Conservation (phyloP, 2,329 filamentous ascomycete genomes). For the Bipolaris zeicola region DNA sequence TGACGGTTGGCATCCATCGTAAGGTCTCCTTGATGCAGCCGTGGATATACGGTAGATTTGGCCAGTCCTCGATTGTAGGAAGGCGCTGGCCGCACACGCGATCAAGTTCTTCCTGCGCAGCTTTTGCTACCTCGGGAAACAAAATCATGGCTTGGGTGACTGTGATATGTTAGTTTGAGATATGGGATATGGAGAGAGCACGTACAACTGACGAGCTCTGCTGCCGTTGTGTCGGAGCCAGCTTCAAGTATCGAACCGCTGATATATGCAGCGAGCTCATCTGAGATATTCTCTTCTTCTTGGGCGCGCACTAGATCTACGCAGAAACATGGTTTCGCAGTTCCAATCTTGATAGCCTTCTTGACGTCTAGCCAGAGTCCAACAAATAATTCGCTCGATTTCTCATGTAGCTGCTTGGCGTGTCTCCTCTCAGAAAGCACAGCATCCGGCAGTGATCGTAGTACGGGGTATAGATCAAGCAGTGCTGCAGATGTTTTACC, state of each 20-base stretch:
- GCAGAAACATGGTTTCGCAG: constrained; percentile 30
- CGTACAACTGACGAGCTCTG: constrained; percentile 29
- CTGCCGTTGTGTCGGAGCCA: constrained; percentile 38
- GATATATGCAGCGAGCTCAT: constrained; percentile 30
- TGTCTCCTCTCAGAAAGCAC: constrained; percentile 45
- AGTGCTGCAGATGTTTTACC: constrained; percentile 52
- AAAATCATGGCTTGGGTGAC: constrained; percentile 36
- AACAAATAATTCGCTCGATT: constrained; percentile 47
- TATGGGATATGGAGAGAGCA: neutral
- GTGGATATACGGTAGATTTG: constrained; percentile 33
- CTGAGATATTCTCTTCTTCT: constrained; percentile 26
- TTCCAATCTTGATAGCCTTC: constrained; percentile 19
- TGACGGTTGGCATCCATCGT: constrained; percentile 39
- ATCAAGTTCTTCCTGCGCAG: constrained; percentile 38
- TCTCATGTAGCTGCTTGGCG: constrained; percentile 51
- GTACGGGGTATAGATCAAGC: constrained; percentile 55
- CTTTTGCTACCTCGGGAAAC: constrained; percentile 27
- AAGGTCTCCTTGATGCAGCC: constrained; percentile 37
- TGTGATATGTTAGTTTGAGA: constrained; percentile 1
- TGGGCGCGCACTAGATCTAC: constrained; percentile 29
- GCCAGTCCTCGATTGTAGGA: constrained; percentile 34
- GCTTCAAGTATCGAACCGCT: constrained; percentile 36
- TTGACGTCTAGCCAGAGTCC: constrained; percentile 33
- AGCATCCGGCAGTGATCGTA: constrained; percentile 48
- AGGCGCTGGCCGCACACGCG: constrained; percentile 37